A percentile compares a stretch with the other conserved stretches of the same genome.
These are phyloP conservation scores for Salix exigua DNA, from an alignment of 345 rosid genomes.

Conservation along the genomic window DNA sequence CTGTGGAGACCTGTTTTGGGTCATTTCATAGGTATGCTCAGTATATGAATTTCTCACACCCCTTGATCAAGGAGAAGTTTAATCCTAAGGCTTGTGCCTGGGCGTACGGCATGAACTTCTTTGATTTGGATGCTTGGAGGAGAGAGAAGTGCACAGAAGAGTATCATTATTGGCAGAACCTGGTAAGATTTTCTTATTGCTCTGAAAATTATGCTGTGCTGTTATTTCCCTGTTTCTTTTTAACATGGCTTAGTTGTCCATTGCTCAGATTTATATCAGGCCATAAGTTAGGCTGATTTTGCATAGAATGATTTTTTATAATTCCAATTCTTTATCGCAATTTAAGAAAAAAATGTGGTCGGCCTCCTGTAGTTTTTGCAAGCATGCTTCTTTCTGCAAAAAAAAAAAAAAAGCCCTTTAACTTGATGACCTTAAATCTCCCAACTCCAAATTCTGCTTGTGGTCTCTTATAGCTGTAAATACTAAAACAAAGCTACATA, in stretches of 20 bases:
- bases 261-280: background rate
- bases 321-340: too few relatives aligned
- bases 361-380: too few relatives aligned
- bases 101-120: conserved; percentile 99
- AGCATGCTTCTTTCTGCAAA: too few relatives aligned
- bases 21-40: conserved; percentile 95
- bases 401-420: too few relatives aligned
- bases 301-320: background rate
- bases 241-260: background rate
- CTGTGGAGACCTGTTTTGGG: conserved; percentile 96
- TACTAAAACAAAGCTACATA: background rate
- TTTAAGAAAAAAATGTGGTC: too few relatives aligned
- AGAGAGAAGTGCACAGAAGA: conserved; percentile 97
- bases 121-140: conserved; percentile 98
- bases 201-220: background rate
- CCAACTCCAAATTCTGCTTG: background rate
- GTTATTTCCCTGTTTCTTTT: background rate
- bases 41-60: conserved; percentile 97
- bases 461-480: background rate
- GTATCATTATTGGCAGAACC: conserved; percentile 96
- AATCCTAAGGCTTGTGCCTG: conserved; percentile 97
- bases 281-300: background rate
- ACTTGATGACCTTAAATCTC: background rate
- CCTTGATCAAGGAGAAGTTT: conserved; percentile 88
- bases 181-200: conserved; percentile 41